phyloP scores from a whole-genome alignment of 1,139 yeast genomes.

The Scheffersomyces segobiensis region DNA sequence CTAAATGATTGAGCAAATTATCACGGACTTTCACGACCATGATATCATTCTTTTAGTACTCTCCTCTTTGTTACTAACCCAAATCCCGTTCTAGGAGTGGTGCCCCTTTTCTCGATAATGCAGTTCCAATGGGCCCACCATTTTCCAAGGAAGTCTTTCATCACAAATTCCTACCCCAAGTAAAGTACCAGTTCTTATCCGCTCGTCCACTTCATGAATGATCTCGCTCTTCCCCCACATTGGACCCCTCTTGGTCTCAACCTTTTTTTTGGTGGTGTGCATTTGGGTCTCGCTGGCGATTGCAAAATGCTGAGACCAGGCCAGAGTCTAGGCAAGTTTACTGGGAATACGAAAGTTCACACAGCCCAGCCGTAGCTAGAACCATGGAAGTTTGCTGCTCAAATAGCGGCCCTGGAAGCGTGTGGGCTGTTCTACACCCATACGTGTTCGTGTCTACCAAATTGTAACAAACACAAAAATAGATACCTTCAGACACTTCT shows the following conservation, averaged over 20 bases:
- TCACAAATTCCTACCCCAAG: not conserved
- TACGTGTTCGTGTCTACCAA: too few species aligned
- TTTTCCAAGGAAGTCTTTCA: not conserved
- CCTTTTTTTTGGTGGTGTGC: not conserved
- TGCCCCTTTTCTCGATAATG: not conserved
- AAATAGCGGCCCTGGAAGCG: too few species aligned
- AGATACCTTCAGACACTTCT: too few species aligned
- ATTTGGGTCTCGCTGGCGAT: not conserved
- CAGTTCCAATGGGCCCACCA: not conserved
- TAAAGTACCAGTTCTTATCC: not conserved
- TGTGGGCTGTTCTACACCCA: too few species aligned
- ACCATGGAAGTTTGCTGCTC: too few species aligned
- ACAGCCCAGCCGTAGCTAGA: not conserved
- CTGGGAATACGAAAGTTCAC: not conserved
- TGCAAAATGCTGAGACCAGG: not conserved
- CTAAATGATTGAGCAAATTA: too few species aligned
- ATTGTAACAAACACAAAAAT: too few species aligned
- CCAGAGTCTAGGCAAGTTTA: too few species aligned
- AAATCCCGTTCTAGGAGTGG: not conserved
- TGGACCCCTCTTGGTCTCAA: not conserved
- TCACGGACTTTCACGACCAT: too few species aligned
- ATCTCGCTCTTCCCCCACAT: not conserved
- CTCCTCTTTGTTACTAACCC: not conserved
- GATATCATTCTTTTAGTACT: not conserved
- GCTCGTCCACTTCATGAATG: not conserved